phyloP scores from a whole-genome alignment of 2,329 filamentous ascomycete genomes.

The Fusarium multiceps region DNA sequence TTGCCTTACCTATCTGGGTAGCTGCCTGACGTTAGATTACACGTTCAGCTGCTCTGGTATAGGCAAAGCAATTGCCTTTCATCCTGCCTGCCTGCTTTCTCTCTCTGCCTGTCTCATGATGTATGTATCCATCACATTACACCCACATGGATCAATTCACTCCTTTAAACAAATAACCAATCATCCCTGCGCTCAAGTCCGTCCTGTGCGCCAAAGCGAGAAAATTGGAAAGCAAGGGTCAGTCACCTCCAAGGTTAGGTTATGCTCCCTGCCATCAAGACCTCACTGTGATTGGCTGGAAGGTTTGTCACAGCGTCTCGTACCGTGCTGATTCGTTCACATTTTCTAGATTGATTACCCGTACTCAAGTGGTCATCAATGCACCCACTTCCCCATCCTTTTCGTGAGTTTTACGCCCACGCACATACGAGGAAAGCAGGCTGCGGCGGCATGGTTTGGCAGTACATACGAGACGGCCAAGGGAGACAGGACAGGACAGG shows the following conservation, averaged over 20 bases:
- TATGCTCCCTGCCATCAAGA: constrained; percentile 20
- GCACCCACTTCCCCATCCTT: constrained; percentile 35
- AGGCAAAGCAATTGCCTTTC: background rate
- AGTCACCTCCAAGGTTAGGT: constrained; percentile 21
- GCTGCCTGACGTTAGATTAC: constrained; percentile 4
- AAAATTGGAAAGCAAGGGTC: constrained; percentile 32
- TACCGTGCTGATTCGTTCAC: constrained; percentile 28
- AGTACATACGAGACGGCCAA: constrained; percentile 38
- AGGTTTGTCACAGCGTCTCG: constrained; percentile 5
- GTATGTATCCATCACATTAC: constrained; percentile 18
- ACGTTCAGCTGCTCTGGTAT: constrained; percentile 26
- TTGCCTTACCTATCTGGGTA: background rate
- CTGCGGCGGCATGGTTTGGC: constrained; percentile 41
- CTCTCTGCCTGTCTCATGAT: constrained; percentile 32
- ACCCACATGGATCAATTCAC: constrained; percentile 28
- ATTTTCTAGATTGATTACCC: constrained; percentile 31
- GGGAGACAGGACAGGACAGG: constrained; percentile 16
- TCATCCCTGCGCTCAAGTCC: constrained; percentile 28
- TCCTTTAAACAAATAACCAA: constrained; percentile 24
- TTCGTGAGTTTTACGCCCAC: constrained; percentile 29
- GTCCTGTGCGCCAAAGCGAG: constrained; percentile 17
- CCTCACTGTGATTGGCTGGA: constrained; percentile 36
- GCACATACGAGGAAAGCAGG: constrained; percentile 42
- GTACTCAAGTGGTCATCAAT: constrained; percentile 37
- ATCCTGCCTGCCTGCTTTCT: background rate